Percentiles rank a stretch among this genome's conserved stretches.
Evolutionary conservation across 345 rosid species (phyloP).

Genomic region (Rhodamnia argentea): DNA sequence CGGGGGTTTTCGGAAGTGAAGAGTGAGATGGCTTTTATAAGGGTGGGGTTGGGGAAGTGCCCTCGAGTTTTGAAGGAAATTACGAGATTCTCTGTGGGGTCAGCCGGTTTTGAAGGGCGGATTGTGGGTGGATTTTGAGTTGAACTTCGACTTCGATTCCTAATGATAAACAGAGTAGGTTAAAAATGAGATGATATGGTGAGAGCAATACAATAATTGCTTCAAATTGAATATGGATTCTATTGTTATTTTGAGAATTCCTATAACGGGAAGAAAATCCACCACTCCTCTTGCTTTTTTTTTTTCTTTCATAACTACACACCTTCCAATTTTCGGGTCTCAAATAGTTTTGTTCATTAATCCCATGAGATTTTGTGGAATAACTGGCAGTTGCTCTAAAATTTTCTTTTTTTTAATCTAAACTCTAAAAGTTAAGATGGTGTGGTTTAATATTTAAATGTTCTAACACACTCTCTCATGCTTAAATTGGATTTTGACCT

Average conservation of each 20-base stretch:
- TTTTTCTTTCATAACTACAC: too few relatives aligned
- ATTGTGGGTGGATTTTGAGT: background rate
- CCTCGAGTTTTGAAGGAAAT: slow-evolving; percentile 23
- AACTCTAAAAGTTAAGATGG: too few relatives aligned
- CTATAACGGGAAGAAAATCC: background rate
- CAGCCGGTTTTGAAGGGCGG: background rate
- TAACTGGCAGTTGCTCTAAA: background rate
- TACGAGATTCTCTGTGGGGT: slow-evolving; percentile 15
- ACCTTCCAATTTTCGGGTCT: background rate
- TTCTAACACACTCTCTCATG: background rate
- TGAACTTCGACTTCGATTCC: background rate
- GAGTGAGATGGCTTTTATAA: slow-evolving; percentile 30
- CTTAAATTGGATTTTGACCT: background rate
- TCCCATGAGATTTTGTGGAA: background rate
- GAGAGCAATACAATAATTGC: background rate
- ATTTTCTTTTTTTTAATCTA: too few relatives aligned
- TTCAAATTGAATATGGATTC: background rate
- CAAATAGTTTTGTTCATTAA: background rate
- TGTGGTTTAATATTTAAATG: background rate
- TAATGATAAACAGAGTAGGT: background rate
- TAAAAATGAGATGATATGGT: background rate
- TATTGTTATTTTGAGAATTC: background rate
- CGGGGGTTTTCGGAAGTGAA: slow-evolving; percentile 13
- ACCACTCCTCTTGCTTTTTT: background rate
- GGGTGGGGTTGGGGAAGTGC: slow-evolving; percentile 1